Percentiles rank a stretch among this genome's conserved stretches.
Conservation (phyloP, 2,329 filamentous ascomycete genomes). For the Xylariaceae sp. region DNA sequence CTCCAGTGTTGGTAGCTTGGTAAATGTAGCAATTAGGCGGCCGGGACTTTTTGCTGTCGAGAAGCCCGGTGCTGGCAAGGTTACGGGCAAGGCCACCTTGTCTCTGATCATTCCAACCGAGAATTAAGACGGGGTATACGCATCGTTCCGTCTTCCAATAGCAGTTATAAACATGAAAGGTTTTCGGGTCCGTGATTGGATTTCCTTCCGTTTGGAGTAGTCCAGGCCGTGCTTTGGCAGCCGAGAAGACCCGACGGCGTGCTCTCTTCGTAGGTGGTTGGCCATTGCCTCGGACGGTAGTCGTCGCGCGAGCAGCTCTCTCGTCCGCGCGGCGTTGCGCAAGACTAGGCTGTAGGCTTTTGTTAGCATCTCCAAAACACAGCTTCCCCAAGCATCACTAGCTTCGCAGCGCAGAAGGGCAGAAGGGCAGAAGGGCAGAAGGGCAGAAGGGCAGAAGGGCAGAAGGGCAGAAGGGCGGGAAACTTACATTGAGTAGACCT, state of each 20-base stretch:
- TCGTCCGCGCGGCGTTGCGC: too few species aligned
- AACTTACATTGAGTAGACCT: conserved; percentile 16
- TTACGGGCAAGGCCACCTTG: conserved; percentile 27
- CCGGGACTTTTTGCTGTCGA: conserved; percentile 18
- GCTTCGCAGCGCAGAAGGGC: not conserved
- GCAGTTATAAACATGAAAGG: conserved; percentile 33
- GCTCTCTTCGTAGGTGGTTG: not conserved
- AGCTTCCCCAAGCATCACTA: not conserved
- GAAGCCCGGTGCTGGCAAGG: conserved; percentile 31
- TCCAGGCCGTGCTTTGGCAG: not conserved
- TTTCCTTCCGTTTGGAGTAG: not conserved
- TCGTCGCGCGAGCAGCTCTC: not conserved
- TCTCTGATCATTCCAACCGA: conserved; percentile 33
- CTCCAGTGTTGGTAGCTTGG: conserved; percentile 7
- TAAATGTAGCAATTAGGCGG: conserved; percentile 34
- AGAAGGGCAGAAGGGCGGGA: not conserved
- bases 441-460: not conserved
- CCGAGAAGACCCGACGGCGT: not conserved
- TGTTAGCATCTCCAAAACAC: not conserved
- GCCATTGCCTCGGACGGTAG: not conserved
- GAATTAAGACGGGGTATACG: conserved; percentile 34
- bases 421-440: not conserved
- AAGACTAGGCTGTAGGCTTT: not conserved
- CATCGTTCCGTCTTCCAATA: conserved; percentile 26
- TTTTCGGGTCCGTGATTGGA: conserved; percentile 23